phyloP scores from a whole-genome alignment of 352 stramenopile genomes.

The Elongisporangium anandrum region DNA sequence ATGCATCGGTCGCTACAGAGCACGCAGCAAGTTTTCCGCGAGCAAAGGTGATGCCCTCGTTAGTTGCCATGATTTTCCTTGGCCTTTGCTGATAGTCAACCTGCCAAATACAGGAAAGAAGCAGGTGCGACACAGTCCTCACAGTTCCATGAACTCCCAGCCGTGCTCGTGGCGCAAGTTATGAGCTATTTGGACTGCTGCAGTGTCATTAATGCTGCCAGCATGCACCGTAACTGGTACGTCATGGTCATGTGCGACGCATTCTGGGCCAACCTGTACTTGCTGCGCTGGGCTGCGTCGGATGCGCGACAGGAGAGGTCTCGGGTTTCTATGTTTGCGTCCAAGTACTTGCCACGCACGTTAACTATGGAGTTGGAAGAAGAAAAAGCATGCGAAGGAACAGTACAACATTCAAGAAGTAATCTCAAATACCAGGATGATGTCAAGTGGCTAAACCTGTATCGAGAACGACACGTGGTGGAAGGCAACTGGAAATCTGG shows the following conservation, averaged over 20 bases:
- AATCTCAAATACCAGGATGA: not conserved
- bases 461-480: slow-evolving; percentile 19
- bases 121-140: not conserved
- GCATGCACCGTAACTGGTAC: slow-evolving; percentile 13
- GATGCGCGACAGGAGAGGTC: slow-evolving; percentile 10
- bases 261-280: slow-evolving; percentile 19
- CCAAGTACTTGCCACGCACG: slow-evolving; percentile 2
- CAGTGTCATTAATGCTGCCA: slow-evolving; percentile 7
- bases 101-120: not conserved
- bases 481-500: slow-evolving; percentile 18
- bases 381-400: not conserved
- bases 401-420: not conserved
- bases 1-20: slow-evolving; percentile 8
- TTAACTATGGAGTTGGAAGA: not conserved
- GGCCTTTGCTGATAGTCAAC: too few relatives aligned
- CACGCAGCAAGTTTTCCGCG: slow-evolving; percentile 3
- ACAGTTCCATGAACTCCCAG: slow-evolving; percentile 10
- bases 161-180: slow-evolving; percentile 11
- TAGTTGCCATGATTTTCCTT: too few relatives aligned
- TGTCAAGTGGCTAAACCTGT: slow-evolving; percentile 11
- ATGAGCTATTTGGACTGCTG: slow-evolving; percentile 12
- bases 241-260: slow-evolving; percentile 8
- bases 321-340: slow-evolving; percentile 6
- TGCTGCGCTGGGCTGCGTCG: slow-evolving; percentile 9
- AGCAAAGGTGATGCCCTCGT: not conserved